Conservation (phyloP, 148 eudicot genomes). For the Euryodendron excelsum region DNA sequence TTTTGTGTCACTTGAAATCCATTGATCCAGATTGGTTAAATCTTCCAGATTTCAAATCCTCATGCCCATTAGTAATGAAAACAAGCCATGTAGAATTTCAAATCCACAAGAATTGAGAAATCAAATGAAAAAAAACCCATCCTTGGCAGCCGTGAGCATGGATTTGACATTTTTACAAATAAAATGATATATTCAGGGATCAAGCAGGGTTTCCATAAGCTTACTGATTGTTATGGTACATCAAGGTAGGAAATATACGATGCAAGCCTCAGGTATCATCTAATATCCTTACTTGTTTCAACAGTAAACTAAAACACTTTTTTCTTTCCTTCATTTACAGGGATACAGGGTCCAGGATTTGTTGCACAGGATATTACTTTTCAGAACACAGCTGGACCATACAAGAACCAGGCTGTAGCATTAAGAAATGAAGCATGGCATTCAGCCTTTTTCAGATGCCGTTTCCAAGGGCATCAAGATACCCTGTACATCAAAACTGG, state of each 20-base stretch:
- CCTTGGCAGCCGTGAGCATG: too few species aligned
- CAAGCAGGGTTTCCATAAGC: background rate
- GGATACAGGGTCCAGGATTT: background rate
- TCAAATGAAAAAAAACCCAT: too few species aligned
- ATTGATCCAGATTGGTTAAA: too few species aligned
- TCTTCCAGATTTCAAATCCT: too few species aligned
- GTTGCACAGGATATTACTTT: background rate
- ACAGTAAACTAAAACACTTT: too few species aligned
- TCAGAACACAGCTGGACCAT: background rate
- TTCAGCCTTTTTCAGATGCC: background rate
- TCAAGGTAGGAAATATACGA: background rate
- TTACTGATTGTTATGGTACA: background rate
- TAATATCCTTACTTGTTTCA: background rate
- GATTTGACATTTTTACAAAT: background rate
- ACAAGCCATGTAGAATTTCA: too few species aligned
- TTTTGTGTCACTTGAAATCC: too few species aligned
- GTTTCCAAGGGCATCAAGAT: constrained; percentile 8
- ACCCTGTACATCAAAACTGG: background rate
- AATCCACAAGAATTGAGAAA: too few species aligned
- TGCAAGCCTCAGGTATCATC: background rate
- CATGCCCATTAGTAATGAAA: too few species aligned
- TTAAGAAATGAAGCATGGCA: background rate
- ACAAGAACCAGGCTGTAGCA: background rate
- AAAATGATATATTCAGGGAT: background rate
- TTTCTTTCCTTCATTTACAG: background rate